Percentiles rank a stretch among this genome's conserved stretches.
Conservation (phyloP, 2,329 filamentous ascomycete species). For the Verticillium zaregamsianum region DNA sequence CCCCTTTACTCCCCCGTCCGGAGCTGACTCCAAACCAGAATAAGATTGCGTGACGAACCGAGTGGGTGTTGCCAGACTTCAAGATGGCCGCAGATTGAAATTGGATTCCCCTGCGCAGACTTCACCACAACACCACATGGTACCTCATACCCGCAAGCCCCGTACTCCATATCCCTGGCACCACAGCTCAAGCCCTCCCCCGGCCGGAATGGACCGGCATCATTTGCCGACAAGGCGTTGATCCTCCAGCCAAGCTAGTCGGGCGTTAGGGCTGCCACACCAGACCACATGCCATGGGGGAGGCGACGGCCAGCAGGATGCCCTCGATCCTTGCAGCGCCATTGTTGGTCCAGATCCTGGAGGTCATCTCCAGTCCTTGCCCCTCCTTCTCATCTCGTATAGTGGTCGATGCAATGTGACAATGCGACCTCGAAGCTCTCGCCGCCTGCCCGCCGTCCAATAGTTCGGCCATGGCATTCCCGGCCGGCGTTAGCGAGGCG, state of each 20-base stretch:
- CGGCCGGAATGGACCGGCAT: neutral
- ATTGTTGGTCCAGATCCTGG: neutral
- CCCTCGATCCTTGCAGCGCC: neutral
- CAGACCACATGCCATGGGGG: neutral
- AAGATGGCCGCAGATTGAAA: neutral
- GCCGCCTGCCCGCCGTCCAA: neutral
- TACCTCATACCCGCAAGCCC: neutral
- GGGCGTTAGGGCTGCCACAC: neutral
- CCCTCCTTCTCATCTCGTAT: neutral
- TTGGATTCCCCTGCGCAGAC: neutral
- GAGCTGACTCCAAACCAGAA: neutral
- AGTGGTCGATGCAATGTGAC: neutral
- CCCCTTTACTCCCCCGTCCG: neutral
- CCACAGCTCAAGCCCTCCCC: neutral
- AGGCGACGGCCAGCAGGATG: neutral
- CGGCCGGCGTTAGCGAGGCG: neutral
- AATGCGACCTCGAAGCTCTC: neutral
- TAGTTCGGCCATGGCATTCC: neutral
- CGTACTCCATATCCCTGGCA: neutral
- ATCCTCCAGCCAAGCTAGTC: neutral
- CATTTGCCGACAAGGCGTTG: neutral
- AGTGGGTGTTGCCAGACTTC: neutral
- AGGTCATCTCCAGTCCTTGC: neutral
- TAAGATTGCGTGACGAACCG: neutral
- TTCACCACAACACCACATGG: neutral